Percentiles rank a stretch among this genome's conserved stretches.
phyloP scores from a whole-genome alignment of 140 eudicot genomes.

The Cichorium intybus region DNA sequence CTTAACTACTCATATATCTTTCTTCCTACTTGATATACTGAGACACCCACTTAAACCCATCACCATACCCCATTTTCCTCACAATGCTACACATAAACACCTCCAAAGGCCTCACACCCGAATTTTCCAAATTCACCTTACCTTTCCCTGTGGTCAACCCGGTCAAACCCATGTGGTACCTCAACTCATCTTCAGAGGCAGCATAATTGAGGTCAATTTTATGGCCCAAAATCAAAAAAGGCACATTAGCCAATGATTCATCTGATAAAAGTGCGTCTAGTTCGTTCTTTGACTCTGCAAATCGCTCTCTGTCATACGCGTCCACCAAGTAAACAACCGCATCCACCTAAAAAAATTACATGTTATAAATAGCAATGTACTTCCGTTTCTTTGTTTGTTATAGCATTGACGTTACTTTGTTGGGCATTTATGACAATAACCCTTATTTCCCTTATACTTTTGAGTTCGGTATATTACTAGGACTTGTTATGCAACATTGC shows the following conservation, averaged over 20 bases:
- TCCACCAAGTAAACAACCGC: conserved; percentile 91
- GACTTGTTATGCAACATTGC: too few relatives aligned
- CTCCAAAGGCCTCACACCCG: conserved; percentile 85
- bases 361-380: too few relatives aligned
- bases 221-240: conserved; percentile 79
- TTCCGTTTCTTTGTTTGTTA: too few relatives aligned
- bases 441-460: too few relatives aligned
- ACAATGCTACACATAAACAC: conserved; percentile 98
- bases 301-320: conserved; percentile 83
- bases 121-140: conserved; percentile 65
- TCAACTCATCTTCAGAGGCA: conserved; percentile 89
- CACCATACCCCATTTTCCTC: conserved; percentile 94
- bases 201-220: conserved; percentile 87
- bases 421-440: too few relatives aligned
- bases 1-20: background rate
- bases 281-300: conserved; percentile 87
- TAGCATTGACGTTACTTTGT: too few relatives aligned
- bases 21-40: conserved; percentile 72
- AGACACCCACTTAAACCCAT: conserved; percentile 94
- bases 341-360: conserved; percentile 55
- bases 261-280: conserved; percentile 87
- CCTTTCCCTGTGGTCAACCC: conserved; percentile 90
- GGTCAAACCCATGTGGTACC: conserved; percentile 58
- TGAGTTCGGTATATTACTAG: too few relatives aligned
- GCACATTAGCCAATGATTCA: conserved; percentile 79